A percentile compares a stretch with the other conserved stretches of the same genome.
These are phyloP conservation scores for Apostasia ramifera DNA, from an alignment of 106 monocot genomes.

Conservation along the genomic window DNA sequence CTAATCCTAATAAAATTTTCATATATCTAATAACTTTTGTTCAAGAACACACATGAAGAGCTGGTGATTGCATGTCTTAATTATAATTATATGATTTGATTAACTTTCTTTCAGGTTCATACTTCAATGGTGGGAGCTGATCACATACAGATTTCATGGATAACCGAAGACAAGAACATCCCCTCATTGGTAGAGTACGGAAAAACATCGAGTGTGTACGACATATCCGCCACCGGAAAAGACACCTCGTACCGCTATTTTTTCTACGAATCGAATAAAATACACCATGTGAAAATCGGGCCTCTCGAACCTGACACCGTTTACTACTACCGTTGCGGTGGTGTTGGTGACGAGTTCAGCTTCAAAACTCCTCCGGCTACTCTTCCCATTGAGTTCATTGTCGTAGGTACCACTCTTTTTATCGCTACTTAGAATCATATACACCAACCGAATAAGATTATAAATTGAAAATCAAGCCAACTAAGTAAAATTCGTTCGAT, in stretches of 20 bases:
- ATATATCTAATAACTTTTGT: too few species aligned
- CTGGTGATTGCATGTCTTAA: too few species aligned
- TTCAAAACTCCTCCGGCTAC: slow-evolving; percentile 66
- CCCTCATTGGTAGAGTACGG: slow-evolving; percentile 71
- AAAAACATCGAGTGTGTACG: slow-evolving; percentile 28
- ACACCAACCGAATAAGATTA: too few species aligned
- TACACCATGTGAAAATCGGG: slow-evolving; percentile 70
- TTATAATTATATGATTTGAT: not conserved
- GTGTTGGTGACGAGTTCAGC: slow-evolving; percentile 33
- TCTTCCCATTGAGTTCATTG: slow-evolving; percentile 61
- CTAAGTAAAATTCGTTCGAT: too few species aligned
- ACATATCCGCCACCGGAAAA: slow-evolving; percentile 37
- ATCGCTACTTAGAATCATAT: not conserved
- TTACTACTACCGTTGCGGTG: slow-evolving; percentile 73
- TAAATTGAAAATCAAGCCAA: too few species aligned
- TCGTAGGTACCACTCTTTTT: slow-evolving; percentile 31
- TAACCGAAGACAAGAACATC: slow-evolving; percentile 48
- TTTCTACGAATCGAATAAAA: slow-evolving; percentile 63
- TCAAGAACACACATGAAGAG: too few species aligned
- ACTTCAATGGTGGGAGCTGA: slow-evolving; percentile 56
- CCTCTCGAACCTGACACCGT: slow-evolving; percentile 47
- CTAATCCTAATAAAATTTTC: too few species aligned
- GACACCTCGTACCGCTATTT: slow-evolving; percentile 52
- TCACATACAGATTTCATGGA: slow-evolving; percentile 60
- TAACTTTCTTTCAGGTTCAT: slow-evolving; percentile 41